Evolutionary conservation across 2,329 filamentous ascomycete genomes (phyloP), one percentile per base, ranked within the genome.

Genomic region (Fulvia fulva): DNA sequence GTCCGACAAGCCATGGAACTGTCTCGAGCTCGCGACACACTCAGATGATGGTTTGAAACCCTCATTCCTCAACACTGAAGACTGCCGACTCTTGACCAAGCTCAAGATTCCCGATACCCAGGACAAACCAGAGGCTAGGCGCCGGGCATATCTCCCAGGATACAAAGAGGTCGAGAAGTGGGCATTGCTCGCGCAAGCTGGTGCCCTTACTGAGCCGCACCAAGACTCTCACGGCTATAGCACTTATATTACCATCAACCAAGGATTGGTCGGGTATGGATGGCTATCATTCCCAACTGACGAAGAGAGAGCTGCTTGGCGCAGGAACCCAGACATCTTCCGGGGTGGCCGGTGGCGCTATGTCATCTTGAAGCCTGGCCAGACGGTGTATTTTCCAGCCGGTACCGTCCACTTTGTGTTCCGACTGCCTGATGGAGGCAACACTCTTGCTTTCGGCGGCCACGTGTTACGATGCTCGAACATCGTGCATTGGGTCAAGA

Each of bases 401-500:
- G 69, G 69, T 9, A 71, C 69, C 2, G 68, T 71, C 9, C 70
- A 72, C 57, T 71, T 70, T 60, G 69, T 72, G 45, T 72, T 71
- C 53, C 68, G 70, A 16, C 57, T 70, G n/a, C 61, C 64, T 7
- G 56, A 62, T 8, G 66, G 55, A 14, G 68, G 70, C 26, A 62
- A 68, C 63, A 71, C 67, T 26, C 64, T 72, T 26, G 68, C 69
- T 5, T 72, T 71, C 53, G 70, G 70, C 16, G 70, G 70, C 7
- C 70, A 72, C 43, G 61, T 70, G 5, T 54, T 72, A 32, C 63
- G 70, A 25, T 70, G 68, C 58, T 70, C 68, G n/a, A 70, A 68
- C 52, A 68, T 72, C 12, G 72, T 77, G 9, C 67, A 76, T 53
- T 77, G 78, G 73, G 70, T 78, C 12, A 74, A 76, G 66, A 77